Evolutionary conservation across 78 protist genomes (phyloP).

Genomic region (Speleostelium caveatum): DNA sequence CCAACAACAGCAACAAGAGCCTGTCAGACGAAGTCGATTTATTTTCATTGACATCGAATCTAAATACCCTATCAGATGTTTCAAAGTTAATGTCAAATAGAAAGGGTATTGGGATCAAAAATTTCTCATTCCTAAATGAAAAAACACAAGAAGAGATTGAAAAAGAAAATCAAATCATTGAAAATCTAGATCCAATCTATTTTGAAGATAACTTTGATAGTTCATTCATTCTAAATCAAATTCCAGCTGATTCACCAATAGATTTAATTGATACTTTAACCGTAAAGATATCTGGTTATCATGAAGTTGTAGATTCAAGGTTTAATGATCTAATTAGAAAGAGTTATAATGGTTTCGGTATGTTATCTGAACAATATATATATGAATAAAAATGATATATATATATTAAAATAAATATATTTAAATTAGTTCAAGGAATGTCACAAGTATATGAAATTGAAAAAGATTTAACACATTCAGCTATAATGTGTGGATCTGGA

Average conservation of each 20-base stretch:
- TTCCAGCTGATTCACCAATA: constrained; percentile 13
- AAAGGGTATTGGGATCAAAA: neutral
- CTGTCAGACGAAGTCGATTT: constrained; percentile 33
- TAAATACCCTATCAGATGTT: constrained; percentile 43
- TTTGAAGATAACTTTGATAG: constrained; percentile 39
- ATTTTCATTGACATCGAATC: constrained; percentile 46
- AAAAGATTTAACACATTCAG: constrained; percentile 62
- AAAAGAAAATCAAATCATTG: constrained; percentile 30
- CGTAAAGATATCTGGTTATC: constrained; percentile 45
- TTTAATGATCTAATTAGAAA: constrained; percentile 69
- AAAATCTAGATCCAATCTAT: constrained; percentile 16
- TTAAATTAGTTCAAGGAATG: constrained; percentile 48
- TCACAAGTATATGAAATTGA: constrained; percentile 80
- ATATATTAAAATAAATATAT: neutral
- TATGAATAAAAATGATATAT: neutral
- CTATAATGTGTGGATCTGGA: constrained; percentile 63
- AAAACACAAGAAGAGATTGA: constrained; percentile 54
- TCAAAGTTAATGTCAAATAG: constrained; percentile 21
- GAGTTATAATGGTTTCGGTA: constrained; percentile 70
- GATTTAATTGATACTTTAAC: constrained; percentile 29
- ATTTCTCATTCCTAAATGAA: neutral
- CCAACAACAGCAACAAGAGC: too few relatives aligned
- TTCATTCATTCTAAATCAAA: constrained; percentile 10
- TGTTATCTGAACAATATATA: neutral
- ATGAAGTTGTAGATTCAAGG: constrained; percentile 70